Conservation (phyloP, 176 grass and related monocot genomes). For the Tuctoria greenei region DNA sequence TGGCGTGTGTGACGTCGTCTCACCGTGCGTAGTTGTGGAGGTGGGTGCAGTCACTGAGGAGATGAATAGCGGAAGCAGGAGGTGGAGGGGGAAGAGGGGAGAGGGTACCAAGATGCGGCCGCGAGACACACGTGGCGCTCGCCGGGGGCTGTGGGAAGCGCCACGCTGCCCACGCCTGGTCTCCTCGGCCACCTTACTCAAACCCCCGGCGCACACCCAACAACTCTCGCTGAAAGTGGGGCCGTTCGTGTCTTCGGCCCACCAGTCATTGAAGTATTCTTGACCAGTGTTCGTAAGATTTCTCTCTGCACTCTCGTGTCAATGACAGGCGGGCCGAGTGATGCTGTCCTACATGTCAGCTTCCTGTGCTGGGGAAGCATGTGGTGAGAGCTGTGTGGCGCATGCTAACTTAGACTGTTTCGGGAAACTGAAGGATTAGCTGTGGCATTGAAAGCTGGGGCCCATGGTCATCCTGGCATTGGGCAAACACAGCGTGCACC, state of each 20-base stretch:
- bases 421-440: background rate
- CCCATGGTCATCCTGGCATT: background rate
- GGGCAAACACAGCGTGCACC: background rate
- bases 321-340: background rate
- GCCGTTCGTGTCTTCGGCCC: rapidly evolving
- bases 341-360: background rate
- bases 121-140: conserved; percentile 46
- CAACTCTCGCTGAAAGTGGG: background rate
- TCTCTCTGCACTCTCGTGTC: background rate
- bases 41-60: conserved; percentile 54
- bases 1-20: background rate
- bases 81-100: conserved; percentile 23
- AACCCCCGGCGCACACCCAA: background rate
- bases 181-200: conserved; percentile 20
- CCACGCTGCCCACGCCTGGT: conserved; percentile 55
- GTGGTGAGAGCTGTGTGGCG: background rate
- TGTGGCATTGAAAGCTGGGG: background rate
- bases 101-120: conserved; percentile 39
- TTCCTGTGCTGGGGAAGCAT: too few relatives aligned
- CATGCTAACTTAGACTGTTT: conserved; percentile 33
- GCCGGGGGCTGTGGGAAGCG: conserved; percentile 35
- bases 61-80: conserved; percentile 45
- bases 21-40: conserved; percentile 33
- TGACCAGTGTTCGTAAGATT: rapidly evolving
- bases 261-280: rapidly evolving